phyloP scores from a whole-genome alignment of 192 early-diverging fungal genomes.

The Backusella westeae region DNA sequence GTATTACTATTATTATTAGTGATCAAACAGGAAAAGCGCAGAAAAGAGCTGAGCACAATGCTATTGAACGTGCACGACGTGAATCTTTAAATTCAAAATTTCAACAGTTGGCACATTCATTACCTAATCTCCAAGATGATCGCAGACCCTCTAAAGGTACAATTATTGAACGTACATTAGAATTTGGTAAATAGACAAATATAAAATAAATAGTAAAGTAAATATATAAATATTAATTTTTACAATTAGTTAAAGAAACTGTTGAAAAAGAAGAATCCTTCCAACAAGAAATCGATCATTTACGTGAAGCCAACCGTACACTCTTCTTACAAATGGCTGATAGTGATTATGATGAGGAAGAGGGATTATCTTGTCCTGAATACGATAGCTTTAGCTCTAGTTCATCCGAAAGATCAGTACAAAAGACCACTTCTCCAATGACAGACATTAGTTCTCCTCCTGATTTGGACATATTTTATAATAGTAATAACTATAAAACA shows the following conservation, averaged over 20 bases:
- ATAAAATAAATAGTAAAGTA: not conserved
- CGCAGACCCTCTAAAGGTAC: conserved; percentile 77
- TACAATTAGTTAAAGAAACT: conserved; percentile 25
- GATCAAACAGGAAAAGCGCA: conserved; percentile 20
- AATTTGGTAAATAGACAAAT: conserved; percentile 41
- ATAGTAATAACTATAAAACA: not conserved
- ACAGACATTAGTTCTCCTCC: not conserved
- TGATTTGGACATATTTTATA: not conserved
- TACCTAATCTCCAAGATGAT: conserved; percentile 69
- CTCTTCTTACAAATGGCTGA: conserved; percentile 12
- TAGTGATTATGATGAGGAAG: conserved; percentile 9
- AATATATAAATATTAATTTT: conserved; percentile 41
- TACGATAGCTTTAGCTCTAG: not conserved
- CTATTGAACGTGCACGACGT: conserved; percentile 80
- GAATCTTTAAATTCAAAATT: conserved; percentile 80
- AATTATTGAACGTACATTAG: conserved; percentile 75
- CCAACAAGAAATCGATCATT: conserved; percentile 22
- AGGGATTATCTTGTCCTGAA: not conserved
- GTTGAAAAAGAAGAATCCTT: conserved; percentile 32
- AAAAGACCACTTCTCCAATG: not conserved
- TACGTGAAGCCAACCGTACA: conserved; percentile 15
- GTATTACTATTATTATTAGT: not conserved
- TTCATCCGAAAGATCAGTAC: not conserved
- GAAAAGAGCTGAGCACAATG: conserved; percentile 75
- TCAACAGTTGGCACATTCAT: conserved; percentile 74